Conservation (phyloP, 768 basidiomycete genomes). For the Coprinopsis sp. region DNA sequence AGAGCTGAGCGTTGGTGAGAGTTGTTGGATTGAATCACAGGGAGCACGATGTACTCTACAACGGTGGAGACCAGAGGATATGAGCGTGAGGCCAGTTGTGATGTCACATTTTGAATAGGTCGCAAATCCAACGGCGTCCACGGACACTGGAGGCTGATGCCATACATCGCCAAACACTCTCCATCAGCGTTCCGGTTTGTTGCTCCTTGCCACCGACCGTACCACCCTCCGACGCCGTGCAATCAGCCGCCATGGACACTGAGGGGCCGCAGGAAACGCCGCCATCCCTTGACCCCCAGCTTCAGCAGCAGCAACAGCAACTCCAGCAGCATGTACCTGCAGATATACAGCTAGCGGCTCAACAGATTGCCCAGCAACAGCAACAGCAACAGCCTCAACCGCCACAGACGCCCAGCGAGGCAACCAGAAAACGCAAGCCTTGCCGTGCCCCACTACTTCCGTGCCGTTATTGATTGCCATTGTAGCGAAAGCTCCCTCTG, state of each 20-base stretch:
- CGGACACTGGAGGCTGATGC: too few relatives aligned
- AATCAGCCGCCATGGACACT: slow-evolving; percentile 73
- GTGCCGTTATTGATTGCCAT: slow-evolving; percentile 15
- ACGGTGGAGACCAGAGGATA: too few relatives aligned
- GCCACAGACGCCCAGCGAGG: slow-evolving; percentile 21
- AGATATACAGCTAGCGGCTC: slow-evolving; percentile 16
- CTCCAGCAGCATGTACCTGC: slow-evolving; percentile 24
- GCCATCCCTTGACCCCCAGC: slow-evolving; percentile 57
- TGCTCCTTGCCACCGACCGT: too few relatives aligned
- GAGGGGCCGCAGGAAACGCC: slow-evolving; percentile 56
- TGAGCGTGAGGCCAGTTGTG: too few relatives aligned
- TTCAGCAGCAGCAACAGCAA: slow-evolving; percentile 49
- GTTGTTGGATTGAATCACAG: too few relatives aligned
- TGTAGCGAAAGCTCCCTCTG: slow-evolving; percentile 75
- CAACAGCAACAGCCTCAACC: slow-evolving; percentile 21
- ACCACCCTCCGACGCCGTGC: slow-evolving; percentile 19
- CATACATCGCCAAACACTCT: too few relatives aligned
- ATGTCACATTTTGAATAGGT: too few relatives aligned
- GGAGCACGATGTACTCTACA: too few relatives aligned
- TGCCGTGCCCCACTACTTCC: slow-evolving; percentile 14
- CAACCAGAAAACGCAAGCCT: slow-evolving; percentile 58
- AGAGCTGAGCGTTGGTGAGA: too few relatives aligned
- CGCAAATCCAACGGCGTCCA: too few relatives aligned
- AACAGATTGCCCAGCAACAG: slow-evolving; percentile 25
- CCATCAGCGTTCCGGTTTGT: too few relatives aligned